Conservation (phyloP, 2,329 filamentous ascomycete genomes). For the Capronia americana region DNA sequence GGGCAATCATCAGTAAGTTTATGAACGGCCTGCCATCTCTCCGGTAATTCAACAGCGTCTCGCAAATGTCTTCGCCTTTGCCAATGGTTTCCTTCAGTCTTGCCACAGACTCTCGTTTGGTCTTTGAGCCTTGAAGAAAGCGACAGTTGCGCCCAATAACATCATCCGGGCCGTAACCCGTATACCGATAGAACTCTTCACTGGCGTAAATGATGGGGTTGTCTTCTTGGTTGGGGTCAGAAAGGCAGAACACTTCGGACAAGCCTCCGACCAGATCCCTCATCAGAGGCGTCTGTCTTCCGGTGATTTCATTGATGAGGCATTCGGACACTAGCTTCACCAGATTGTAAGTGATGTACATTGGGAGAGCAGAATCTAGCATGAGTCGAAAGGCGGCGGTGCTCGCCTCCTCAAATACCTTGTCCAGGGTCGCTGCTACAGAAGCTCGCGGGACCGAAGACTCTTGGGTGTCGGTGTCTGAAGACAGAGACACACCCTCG, state of each 20-base stretch:
- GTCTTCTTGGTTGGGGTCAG: conserved; percentile 51
- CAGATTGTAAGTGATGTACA: conserved; percentile 51
- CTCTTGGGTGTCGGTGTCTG: conserved; percentile 34
- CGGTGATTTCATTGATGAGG: conserved; percentile 53
- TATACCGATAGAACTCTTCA: conserved; percentile 54
- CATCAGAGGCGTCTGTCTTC: conserved; percentile 49
- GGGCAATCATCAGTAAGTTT: conserved; percentile 44
- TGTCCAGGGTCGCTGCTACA: conserved; percentile 47
- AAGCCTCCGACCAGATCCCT: conserved; percentile 50
- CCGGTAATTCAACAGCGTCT: conserved; percentile 53
- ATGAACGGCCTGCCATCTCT: conserved; percentile 45
- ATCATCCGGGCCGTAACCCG: conserved; percentile 52
- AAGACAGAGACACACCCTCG: conserved; percentile 41
- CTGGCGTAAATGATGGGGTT: conserved; percentile 56
- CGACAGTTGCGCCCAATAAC: conserved; percentile 54
- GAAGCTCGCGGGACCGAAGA: conserved; percentile 11
- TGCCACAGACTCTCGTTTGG: conserved; percentile 44
- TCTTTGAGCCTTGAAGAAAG: conserved; percentile 53
- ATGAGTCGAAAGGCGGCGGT: conserved; percentile 45
- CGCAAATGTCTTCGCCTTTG: conserved; percentile 51
- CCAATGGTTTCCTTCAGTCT: conserved; percentile 47
- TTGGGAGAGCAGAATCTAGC: conserved; percentile 51
- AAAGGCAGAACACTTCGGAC: conserved; percentile 55
- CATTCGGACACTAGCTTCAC: conserved; percentile 51
- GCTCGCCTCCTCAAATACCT: conserved; percentile 46